Conservation (phyloP, 495 filamentous ascomycete genomes). For the Cudoniella acicularis region DNA sequence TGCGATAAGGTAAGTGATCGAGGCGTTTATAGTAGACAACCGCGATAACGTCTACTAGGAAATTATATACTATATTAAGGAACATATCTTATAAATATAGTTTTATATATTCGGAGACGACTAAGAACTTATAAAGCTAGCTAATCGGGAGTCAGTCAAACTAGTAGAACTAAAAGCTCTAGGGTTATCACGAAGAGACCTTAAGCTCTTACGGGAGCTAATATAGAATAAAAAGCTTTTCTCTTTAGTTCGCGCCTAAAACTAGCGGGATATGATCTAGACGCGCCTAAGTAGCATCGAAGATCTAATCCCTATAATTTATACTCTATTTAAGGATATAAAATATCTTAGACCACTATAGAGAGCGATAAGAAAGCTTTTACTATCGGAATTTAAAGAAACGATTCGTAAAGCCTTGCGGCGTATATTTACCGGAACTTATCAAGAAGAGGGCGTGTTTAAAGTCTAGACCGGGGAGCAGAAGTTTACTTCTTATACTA, state of each 20-base stretch:
- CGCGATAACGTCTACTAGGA: background rate
- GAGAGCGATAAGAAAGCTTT: background rate
- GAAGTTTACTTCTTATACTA: background rate
- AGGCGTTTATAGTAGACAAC: background rate
- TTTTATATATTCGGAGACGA: background rate
- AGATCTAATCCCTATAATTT: background rate
- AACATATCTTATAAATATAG: background rate
- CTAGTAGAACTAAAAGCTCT: background rate
- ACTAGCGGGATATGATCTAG: background rate
- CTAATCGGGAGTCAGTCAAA: background rate
- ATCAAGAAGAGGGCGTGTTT: background rate
- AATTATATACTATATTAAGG: background rate
- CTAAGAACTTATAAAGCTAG: background rate
- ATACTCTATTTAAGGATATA: background rate
- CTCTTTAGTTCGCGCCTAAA: background rate
- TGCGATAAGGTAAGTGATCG: background rate
- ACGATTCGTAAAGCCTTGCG: background rate
- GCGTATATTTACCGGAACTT: background rate
- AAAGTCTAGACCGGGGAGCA: background rate
- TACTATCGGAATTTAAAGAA: background rate
- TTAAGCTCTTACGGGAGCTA: background rate
- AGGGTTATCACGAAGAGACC: background rate
- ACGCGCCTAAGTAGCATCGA: background rate
- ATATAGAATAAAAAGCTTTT: background rate
- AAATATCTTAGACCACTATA: background rate